Evolutionary conservation across 495 filamentous ascomycete species (phyloP).

Genomic region (Cladorrhinum samala): DNA sequence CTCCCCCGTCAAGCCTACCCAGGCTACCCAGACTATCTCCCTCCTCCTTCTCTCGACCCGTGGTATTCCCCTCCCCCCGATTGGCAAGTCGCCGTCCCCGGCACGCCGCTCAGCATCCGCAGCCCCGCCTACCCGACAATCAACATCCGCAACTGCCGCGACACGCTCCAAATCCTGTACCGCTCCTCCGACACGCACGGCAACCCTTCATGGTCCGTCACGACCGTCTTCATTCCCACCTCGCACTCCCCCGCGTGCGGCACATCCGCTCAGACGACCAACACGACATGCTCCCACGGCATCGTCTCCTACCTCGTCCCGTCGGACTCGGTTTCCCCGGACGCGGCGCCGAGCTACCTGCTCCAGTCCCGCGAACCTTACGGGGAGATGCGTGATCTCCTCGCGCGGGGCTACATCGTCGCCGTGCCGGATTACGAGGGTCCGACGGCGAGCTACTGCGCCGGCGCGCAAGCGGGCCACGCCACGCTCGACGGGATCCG

Average conservation of each 20-base stretch:
- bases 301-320: constrained; percentile 18
- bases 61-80: constrained; percentile 40
- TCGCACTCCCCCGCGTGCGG: not conserved
- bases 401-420: constrained; percentile 31
- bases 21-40: constrained; percentile 6
- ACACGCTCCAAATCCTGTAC: constrained; percentile 46
- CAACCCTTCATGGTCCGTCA: constrained; percentile 42
- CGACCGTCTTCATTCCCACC: constrained; percentile 43
- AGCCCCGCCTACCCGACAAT: constrained; percentile 30
- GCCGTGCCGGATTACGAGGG: constrained; percentile 45
- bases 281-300: constrained; percentile 9
- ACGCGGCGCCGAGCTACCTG: constrained; percentile 14
- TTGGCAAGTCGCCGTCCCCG: constrained; percentile 34
- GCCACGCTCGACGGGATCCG: constrained; percentile 44
- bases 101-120: constrained; percentile 40
- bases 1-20: too few relatives aligned
- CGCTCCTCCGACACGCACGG: constrained; percentile 42
- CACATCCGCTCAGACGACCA: not conserved
- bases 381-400: constrained; percentile 18
- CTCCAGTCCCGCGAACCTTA: constrained; percentile 19
- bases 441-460: constrained; percentile 35
- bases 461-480: constrained; percentile 38
- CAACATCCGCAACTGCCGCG: constrained; percentile 20
- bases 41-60: constrained; percentile 38
- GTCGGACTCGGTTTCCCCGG: constrained; percentile 9